These are phyloP conservation scores for Globisporangium radiosum DNA, from an alignment of 352 stramenopile species.

Conservation along the genomic window DNA sequence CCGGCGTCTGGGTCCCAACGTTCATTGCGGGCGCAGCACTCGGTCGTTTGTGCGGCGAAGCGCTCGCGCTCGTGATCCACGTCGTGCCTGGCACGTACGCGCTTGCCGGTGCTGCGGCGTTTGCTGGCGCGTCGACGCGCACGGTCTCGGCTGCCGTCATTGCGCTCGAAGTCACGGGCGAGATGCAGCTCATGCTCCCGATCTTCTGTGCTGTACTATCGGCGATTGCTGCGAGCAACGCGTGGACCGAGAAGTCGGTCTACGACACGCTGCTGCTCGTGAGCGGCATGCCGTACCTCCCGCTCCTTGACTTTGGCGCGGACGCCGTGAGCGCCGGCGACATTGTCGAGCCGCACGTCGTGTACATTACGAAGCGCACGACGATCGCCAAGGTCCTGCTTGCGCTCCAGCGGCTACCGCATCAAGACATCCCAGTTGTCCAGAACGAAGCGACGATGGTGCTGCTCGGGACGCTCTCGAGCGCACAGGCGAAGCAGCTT, in stretches of 20 bases:
- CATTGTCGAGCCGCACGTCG: slow-evolving; percentile 62
- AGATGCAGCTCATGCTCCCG: slow-evolving; percentile 77
- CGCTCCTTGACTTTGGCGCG: slow-evolving; percentile 72
- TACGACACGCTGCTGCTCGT: slow-evolving; percentile 81
- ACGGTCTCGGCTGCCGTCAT: slow-evolving; percentile 84
- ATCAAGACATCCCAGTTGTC: slow-evolving; percentile 72
- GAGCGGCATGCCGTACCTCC: slow-evolving; percentile 75
- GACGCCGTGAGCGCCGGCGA: slow-evolving; percentile 38
- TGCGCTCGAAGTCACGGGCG: slow-evolving; percentile 78
- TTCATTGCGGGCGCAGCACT: slow-evolving; percentile 83
- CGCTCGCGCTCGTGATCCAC: slow-evolving; percentile 14
- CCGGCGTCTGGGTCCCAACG: slow-evolving; percentile 77
- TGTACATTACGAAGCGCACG: slow-evolving; percentile 71
- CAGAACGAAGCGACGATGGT: slow-evolving; percentile 60
- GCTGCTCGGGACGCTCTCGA: slow-evolving; percentile 58
- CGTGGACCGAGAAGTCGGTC: slow-evolving; percentile 68
- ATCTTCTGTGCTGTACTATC: slow-evolving; percentile 70
- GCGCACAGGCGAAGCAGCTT: slow-evolving; percentile 51
- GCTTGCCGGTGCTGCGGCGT: slow-evolving; percentile 69
- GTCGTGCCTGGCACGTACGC: slow-evolving; percentile 70
- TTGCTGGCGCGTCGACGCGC: slow-evolving; percentile 58
- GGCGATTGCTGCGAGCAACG: slow-evolving; percentile 54
- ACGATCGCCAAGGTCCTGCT: slow-evolving; percentile 61
- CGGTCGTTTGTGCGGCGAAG: slow-evolving; percentile 73
- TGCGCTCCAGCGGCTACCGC: slow-evolving; percentile 61